A percentile compares a stretch with the other conserved stretches of the same genome.
Evolutionary conservation across 176 grass and related monocot species (phyloP).

Genomic region (Zea mays): DNA sequence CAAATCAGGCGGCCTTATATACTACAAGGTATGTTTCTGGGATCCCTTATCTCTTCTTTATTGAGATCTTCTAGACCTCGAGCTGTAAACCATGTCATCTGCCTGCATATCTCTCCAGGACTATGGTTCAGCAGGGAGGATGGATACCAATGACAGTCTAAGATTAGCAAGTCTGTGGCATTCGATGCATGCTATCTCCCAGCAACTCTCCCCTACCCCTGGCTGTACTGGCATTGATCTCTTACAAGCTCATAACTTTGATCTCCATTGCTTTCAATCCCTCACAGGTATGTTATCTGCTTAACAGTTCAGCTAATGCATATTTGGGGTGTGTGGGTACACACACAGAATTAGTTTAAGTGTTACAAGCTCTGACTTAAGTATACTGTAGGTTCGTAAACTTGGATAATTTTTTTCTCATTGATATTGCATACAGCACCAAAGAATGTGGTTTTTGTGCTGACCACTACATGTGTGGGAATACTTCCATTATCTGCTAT

Average conservation of each 20-base stretch:
- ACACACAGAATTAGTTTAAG: neutral
- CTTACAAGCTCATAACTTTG: slow-evolving; percentile 82
- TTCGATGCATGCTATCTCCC: slow-evolving; percentile 96
- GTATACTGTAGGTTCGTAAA: neutral
- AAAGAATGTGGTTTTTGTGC: neutral
- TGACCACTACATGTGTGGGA: neutral
- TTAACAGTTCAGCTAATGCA: slow-evolving; percentile 21
- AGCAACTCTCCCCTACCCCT: slow-evolving; percentile 75
- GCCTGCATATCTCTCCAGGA: slow-evolving; percentile 51
- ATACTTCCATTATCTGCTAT: neutral
- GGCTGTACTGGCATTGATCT: slow-evolving; percentile 87
- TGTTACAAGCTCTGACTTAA: slow-evolving; percentile 11
- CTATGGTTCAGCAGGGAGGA: slow-evolving; percentile 75
- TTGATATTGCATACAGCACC: slow-evolving; percentile 1
- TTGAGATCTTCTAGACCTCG: neutral
- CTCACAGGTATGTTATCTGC: slow-evolving; percentile 61
- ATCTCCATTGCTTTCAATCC: slow-evolving; percentile 94
- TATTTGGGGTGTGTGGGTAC: neutral
- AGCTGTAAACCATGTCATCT: neutral
- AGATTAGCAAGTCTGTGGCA: slow-evolving; percentile 95
- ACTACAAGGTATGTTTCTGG: slow-evolving; percentile 65
- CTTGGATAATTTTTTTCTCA: neutral
- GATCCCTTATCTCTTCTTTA: slow-evolving; percentile 20
- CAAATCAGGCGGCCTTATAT: slow-evolving; percentile 95
- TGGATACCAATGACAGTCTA: slow-evolving; percentile 92